Evolutionary conservation across 306 rosid species (phyloP).

Genomic region (Casuarina cunninghamiana): DNA sequence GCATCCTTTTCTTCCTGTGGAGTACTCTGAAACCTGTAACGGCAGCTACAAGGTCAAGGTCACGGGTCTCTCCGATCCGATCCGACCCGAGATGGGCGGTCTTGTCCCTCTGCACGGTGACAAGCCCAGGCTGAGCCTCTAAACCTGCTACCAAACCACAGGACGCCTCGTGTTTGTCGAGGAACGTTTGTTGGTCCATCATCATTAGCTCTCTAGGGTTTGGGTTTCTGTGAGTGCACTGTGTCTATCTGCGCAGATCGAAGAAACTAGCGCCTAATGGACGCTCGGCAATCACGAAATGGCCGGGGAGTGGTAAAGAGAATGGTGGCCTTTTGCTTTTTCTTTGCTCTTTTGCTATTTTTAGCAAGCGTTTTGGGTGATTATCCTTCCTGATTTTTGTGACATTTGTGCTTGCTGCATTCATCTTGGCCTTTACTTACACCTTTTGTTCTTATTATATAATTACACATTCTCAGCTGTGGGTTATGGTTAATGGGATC

Average conservation of each 20-base stretch:
- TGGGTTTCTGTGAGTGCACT: slow-evolving; percentile 57
- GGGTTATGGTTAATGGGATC: slow-evolving; percentile 34
- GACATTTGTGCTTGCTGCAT: slow-evolving; percentile 84
- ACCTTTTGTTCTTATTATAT: slow-evolving; percentile 34
- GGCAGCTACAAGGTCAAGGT: slow-evolving; percentile 44
- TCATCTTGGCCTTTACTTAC: slow-evolving; percentile 45
- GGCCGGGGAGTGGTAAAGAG: slow-evolving; percentile 49
- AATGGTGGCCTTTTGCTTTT: slow-evolving; percentile 26
- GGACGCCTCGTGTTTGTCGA: slow-evolving; percentile 70
- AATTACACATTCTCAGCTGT: slow-evolving; percentile 31
- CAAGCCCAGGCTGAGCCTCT: slow-evolving; percentile 38
- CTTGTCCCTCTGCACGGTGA: slow-evolving; percentile 39
- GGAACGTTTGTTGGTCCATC: slow-evolving; percentile 46
- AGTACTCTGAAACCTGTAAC: slow-evolving; percentile 45
- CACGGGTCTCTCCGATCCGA: slow-evolving; percentile 35
- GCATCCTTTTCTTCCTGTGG: slow-evolving; percentile 70
- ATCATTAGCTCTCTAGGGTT: slow-evolving; percentile 45
- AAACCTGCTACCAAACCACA: slow-evolving; percentile 60
- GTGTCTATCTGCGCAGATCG: slow-evolving; percentile 40
- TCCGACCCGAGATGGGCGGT: slow-evolving; percentile 39
- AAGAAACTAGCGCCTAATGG: slow-evolving; percentile 26
- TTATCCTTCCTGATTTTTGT: slow-evolving; percentile 45
- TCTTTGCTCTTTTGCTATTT: slow-evolving; percentile 47
- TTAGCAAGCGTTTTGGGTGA: slow-evolving; percentile 48
- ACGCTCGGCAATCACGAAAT: slow-evolving; percentile 86